These are phyloP conservation scores for Termitomyces sp. DNA, from an alignment of 768 basidiomycete species.

Conservation along the genomic window DNA sequence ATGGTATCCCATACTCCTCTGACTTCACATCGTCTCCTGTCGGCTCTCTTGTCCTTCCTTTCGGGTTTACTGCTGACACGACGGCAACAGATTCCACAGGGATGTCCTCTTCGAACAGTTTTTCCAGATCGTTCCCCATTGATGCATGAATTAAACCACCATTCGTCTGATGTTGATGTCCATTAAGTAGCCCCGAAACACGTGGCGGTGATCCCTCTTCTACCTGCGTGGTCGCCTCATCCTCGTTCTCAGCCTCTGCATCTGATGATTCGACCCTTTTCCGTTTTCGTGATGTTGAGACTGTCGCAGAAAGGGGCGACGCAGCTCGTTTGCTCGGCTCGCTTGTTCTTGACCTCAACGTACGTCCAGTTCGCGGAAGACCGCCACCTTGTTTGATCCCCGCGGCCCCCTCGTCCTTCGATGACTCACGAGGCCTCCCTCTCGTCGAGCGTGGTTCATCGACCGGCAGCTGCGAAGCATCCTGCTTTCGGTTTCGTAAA, in stretches of 20 bases:
- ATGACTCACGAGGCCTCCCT: constrained; percentile 5
- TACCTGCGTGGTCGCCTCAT: not conserved
- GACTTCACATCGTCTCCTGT: constrained; percentile 35
- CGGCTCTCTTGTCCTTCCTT: constrained; percentile 6
- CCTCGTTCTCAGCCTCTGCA: constrained; percentile 13
- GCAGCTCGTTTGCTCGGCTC: constrained; percentile 8
- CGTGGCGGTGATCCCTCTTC: constrained; percentile 2
- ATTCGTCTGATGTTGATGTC: constrained; percentile 6
- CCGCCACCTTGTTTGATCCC: not conserved
- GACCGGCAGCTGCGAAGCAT: not conserved
- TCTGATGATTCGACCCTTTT: constrained; percentile 36
- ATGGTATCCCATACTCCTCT: constrained; percentile 27
- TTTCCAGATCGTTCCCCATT: not conserved
- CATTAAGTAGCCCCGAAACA: constrained; percentile 7
- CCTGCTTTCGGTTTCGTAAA: constrained; percentile 10
- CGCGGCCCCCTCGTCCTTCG: constrained; percentile 6
- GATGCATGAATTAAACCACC: constrained; percentile 2
- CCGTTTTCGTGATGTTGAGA: constrained; percentile 31
- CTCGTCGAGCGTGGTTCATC: constrained; percentile 9
- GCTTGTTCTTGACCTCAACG: constrained; percentile 7
- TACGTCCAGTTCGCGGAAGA: not conserved
- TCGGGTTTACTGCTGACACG: not conserved
- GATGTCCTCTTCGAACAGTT: constrained; percentile 4
- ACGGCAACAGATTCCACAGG: not conserved
- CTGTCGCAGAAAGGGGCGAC: constrained; percentile 6